A percentile compares a stretch with the other conserved stretches of the same genome.
Conservation (phyloP, 768 basidiomycete species). For the Grammothele lineata region DNA sequence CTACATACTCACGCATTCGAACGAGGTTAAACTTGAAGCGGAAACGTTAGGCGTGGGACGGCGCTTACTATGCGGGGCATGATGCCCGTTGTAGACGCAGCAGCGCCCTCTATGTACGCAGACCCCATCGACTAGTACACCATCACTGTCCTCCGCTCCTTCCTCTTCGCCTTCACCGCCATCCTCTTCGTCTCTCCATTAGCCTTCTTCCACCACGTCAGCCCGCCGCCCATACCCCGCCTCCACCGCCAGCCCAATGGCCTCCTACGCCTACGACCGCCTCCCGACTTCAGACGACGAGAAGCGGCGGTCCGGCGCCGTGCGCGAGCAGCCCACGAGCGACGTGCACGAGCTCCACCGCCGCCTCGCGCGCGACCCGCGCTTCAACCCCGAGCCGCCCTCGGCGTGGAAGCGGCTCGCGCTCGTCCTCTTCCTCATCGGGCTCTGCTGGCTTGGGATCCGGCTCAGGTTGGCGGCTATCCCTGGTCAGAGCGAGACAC, state of each 20-base stretch:
- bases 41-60: too few relatives aligned
- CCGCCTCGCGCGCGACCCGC: slow-evolving; percentile 34
- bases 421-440: slow-evolving; percentile 38
- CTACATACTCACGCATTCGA: too few relatives aligned
- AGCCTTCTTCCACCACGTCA: too few relatives aligned
- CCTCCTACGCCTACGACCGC: slow-evolving; percentile 10
- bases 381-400: slow-evolving; percentile 48
- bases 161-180: too few relatives aligned
- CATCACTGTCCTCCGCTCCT: too few relatives aligned
- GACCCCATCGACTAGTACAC: too few relatives aligned
- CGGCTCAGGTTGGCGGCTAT: slow-evolving; percentile 15
- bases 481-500: slow-evolving; percentile 16
- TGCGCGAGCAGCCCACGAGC: slow-evolving; percentile 23
- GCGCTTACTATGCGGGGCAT: too few relatives aligned
- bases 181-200: too few relatives aligned
- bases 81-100: too few relatives aligned
- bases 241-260: too few relatives aligned
- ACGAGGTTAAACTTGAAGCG: too few relatives aligned
- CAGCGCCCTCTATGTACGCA: too few relatives aligned
- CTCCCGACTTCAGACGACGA: slow-evolving; percentile 9
- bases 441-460: slow-evolving; percentile 39
- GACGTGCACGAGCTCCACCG: slow-evolving; percentile 23
- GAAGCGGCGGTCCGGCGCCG: slow-evolving; percentile 7
- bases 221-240: not conserved
- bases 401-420: slow-evolving; percentile 48